phyloP scores from a whole-genome alignment of 2,329 filamentous ascomycete species.

The Fusarium sp. region DNA sequence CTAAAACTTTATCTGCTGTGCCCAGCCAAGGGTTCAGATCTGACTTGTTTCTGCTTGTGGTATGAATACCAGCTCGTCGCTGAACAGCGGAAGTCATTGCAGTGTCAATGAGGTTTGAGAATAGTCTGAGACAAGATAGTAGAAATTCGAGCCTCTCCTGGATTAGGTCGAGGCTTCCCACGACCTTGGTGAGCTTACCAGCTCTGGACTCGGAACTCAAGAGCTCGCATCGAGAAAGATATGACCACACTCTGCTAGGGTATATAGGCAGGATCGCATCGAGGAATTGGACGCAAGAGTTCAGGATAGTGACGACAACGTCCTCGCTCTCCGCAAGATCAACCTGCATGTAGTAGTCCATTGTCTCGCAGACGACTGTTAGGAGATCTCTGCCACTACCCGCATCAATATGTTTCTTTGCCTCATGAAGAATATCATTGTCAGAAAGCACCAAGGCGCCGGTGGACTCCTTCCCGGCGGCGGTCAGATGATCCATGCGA shows the following conservation, averaged over 20 bases:
- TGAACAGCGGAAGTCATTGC: conserved; percentile 75
- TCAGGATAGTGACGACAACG: conserved; percentile 71
- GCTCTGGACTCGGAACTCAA: conserved; percentile 80
- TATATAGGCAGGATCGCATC: conserved; percentile 76
- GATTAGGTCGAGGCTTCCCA: conserved; percentile 84
- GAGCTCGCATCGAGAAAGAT: conserved; percentile 82
- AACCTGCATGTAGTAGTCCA: conserved; percentile 76
- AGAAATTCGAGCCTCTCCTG: conserved; percentile 82
- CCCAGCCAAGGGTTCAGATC: conserved; percentile 70
- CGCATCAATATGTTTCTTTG: conserved; percentile 59
- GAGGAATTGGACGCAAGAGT: conserved; percentile 82
- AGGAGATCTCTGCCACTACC: conserved; percentile 77
- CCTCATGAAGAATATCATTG: conserved; percentile 63
- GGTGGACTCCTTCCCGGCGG: conserved; percentile 30
- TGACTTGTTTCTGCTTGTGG: conserved; percentile 56
- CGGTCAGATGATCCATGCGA: conserved; percentile 57
- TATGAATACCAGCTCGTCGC: conserved; percentile 66
- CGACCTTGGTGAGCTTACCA: conserved; percentile 79
- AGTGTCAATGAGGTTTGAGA: conserved; percentile 79
- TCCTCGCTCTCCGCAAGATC: conserved; percentile 67
- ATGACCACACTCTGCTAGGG: conserved; percentile 89
- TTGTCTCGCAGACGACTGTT: conserved; percentile 82
- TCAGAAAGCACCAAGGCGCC: conserved; percentile 49
- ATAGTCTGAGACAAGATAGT: conserved; percentile 76
- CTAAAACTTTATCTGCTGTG: conserved; percentile 81